Conservation (phyloP, 768 basidiomycete species). For the Boletus subparvulus region DNA sequence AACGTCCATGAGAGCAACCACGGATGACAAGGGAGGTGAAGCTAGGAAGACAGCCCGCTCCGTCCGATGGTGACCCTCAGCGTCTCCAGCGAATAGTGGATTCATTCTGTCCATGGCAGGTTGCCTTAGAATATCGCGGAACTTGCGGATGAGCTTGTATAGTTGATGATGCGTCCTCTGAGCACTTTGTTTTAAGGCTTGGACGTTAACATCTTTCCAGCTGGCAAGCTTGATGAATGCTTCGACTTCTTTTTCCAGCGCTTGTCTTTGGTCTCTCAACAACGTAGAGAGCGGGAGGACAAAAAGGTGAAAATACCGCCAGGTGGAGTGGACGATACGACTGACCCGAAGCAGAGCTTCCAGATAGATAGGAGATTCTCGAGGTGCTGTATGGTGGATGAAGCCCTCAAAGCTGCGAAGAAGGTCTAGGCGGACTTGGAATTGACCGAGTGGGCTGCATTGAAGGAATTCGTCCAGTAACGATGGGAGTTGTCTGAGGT, state of each 20-base stretch:
- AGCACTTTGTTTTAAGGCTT: constrained; percentile 89
- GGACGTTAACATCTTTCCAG: constrained; percentile 97
- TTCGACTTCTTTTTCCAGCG: constrained; percentile 76
- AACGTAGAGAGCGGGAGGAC: constrained; percentile 42
- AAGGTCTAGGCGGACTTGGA: constrained; percentile 60
- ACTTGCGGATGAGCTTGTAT: constrained; percentile 88
- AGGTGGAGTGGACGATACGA: constrained; percentile 59
- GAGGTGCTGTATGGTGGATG: constrained; percentile 36
- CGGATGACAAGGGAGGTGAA: not conserved
- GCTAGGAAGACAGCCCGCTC: constrained; percentile 13
- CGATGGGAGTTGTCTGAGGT: constrained; percentile 66
- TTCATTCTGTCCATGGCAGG: constrained; percentile 50
- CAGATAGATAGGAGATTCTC: constrained; percentile 31
- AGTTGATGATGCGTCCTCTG: constrained; percentile 87
- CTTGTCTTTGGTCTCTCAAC: constrained; percentile 55
- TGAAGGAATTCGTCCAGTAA: constrained; percentile 80
- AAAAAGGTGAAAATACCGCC: constrained; percentile 66
- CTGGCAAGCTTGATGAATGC: constrained; percentile 93
- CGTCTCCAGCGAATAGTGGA: constrained; percentile 35
- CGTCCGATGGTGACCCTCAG: constrained; percentile 29
- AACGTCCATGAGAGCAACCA: constrained; percentile 1
- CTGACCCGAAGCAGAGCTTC: constrained; percentile 48
- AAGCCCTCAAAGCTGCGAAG: constrained; percentile 66
- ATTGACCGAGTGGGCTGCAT: constrained; percentile 83
- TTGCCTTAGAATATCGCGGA: constrained; percentile 83